These are phyloP conservation scores for Pythium brassicae DNA, from an alignment of 352 stramenopile species.

Conservation along the genomic window DNA sequence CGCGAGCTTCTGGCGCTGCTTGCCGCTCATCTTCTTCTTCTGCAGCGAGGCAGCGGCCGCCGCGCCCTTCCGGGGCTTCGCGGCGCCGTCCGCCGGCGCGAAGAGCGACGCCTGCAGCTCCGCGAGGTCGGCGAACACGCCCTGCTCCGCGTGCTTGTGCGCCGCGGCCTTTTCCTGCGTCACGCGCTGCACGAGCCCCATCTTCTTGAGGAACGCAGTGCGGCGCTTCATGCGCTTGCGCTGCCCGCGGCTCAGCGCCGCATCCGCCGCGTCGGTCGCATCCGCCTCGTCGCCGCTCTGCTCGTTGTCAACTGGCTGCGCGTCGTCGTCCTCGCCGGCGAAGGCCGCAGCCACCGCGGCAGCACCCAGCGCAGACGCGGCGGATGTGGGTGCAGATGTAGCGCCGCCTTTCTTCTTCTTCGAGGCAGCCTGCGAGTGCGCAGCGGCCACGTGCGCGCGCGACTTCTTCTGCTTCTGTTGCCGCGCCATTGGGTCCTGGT, in stretches of 20 bases:
- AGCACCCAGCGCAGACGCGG: slow-evolving; percentile 27
- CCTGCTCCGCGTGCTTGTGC: slow-evolving; percentile 40
- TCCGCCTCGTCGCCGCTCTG: slow-evolving; percentile 26
- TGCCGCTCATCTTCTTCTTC: slow-evolving; percentile 66
- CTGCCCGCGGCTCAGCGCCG: slow-evolving; percentile 67
- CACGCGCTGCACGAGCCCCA: slow-evolving; percentile 76
- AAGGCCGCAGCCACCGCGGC: slow-evolving; percentile 68
- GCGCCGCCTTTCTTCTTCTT: slow-evolving; percentile 8
- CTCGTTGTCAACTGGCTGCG: slow-evolving; percentile 27
- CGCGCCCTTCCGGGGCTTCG: slow-evolving; percentile 16
- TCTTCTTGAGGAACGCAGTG: slow-evolving; percentile 81
- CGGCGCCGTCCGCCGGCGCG: slow-evolving; percentile 22
- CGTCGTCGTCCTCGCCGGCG: slow-evolving; percentile 27
- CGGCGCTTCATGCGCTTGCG: slow-evolving; percentile 83
- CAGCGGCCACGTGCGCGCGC: slow-evolving; percentile 45
- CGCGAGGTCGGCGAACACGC: slow-evolving; percentile 66
- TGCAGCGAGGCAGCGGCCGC: slow-evolving; percentile 19
- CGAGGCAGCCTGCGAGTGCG: slow-evolving; percentile 27
- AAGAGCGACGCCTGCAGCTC: slow-evolving; percentile 74
- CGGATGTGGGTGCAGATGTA: background rate
- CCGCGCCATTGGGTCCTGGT: slow-evolving; percentile 52
- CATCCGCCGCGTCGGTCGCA: slow-evolving; percentile 17
- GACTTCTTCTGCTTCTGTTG: slow-evolving; percentile 47
- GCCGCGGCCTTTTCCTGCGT: slow-evolving; percentile 43
- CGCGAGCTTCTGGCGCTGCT: slow-evolving; percentile 79